Evolutionary conservation across 495 filamentous ascomycete genomes (phyloP).

Genomic region (Articulospora tetracladia): DNA sequence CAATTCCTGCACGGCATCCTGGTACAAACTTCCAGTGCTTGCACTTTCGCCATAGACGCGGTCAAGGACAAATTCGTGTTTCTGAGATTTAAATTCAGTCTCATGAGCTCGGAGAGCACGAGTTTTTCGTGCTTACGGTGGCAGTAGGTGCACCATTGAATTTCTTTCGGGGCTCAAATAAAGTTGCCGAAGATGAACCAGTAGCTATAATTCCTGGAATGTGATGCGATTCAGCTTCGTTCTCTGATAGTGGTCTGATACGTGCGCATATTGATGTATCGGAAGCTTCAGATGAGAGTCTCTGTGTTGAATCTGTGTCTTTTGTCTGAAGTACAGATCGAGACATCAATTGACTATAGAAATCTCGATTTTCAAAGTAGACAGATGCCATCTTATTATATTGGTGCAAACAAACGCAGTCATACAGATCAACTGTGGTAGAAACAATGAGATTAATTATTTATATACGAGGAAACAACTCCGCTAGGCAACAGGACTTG

Average conservation of each 20-base stretch:
- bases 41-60: conserved; percentile 20
- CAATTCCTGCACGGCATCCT: conserved; percentile 24
- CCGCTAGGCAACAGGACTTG: too few relatives aligned
- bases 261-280: conserved; percentile 12
- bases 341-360: too few relatives aligned
- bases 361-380: too few relatives aligned
- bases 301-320: neutral
- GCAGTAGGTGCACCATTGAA: conserved; percentile 10
- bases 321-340: too few relatives aligned
- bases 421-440: too few relatives aligned
- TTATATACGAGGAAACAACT: too few relatives aligned
- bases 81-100: neutral
- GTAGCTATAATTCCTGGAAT: conserved; percentile 9
- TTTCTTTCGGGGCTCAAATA: conserved; percentile 16
- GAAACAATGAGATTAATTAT: too few relatives aligned
- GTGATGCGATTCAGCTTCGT: conserved; percentile 3
- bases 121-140: neutral
- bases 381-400: too few relatives aligned
- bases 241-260: conserved; percentile 14
- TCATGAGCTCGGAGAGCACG: neutral
- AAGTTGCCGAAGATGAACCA: neutral
- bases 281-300: neutral
- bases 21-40: conserved; percentile 26
- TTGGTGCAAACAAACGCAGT: too few relatives aligned
- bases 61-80: conserved; percentile 5